Conservation (phyloP, 192 early-diverging fungal genomes). For the Chytriomyces sp. region DNA sequence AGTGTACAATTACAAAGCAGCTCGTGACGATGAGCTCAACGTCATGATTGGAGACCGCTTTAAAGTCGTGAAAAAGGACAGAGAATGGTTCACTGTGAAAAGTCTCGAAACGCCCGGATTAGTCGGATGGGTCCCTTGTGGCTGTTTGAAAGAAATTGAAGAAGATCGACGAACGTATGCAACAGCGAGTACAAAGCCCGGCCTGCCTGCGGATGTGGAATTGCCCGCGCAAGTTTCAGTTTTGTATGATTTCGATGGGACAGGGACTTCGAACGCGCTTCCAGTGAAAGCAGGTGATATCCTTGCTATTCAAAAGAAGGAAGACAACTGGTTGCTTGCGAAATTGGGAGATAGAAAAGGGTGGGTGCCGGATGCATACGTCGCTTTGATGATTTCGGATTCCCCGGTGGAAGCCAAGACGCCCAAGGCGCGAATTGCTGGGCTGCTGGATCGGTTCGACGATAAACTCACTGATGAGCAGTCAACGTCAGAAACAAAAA, state of each 20-base stretch:
- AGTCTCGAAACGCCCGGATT: background rate
- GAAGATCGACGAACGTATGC: background rate
- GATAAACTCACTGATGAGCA: background rate
- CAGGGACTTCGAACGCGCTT: background rate
- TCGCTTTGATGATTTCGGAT: conserved; percentile 2
- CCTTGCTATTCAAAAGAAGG: conserved; percentile 16
- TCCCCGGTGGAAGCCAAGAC: background rate
- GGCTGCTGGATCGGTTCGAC: conserved; percentile 9
- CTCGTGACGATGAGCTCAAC: conserved; percentile 64
- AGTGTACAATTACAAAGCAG: conserved; percentile 65
- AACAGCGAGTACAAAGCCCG: background rate
- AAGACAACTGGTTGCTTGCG: conserved; percentile 12
- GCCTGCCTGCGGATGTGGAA: background rate
- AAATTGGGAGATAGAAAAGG: conserved; percentile 17
- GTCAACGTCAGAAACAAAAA: background rate
- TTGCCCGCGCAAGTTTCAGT: conserved; percentile 6
- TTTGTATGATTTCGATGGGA: conserved; percentile 26
- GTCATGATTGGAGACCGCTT: conserved; percentile 69
- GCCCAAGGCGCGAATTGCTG: background rate
- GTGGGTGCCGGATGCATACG: conserved; percentile 28
- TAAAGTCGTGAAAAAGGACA: conserved; percentile 58
- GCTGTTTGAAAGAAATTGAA: conserved; percentile 16
- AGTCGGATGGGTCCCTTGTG: conserved; percentile 24
- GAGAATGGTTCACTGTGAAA: conserved; percentile 68
- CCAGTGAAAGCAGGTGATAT: conserved; percentile 1